Conservation (phyloP, 371 early-diverging fungal genomes). For the Amoeboaphelidium occidentale region DNA sequence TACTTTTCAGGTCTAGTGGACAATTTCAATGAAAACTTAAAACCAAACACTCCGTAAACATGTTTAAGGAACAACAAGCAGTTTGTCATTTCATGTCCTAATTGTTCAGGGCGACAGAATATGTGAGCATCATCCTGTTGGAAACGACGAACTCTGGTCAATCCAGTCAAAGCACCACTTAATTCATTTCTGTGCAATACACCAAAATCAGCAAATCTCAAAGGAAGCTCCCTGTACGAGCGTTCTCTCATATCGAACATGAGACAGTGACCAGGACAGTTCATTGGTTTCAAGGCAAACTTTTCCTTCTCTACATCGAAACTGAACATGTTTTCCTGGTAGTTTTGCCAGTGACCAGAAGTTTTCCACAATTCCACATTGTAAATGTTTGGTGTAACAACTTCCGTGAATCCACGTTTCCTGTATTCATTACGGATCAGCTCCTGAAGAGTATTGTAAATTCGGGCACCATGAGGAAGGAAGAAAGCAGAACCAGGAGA, state of each 20-base stretch:
- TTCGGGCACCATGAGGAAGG: constrained; percentile 85
- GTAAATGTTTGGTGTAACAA: constrained; percentile 93
- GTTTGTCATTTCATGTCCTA: constrained; percentile 45
- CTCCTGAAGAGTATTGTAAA: constrained; percentile 81
- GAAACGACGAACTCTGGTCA: constrained; percentile 97
- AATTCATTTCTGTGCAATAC: constrained; percentile 97
- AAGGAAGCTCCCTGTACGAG: constrained; percentile 86
- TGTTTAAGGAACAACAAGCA: constrained; percentile 65
- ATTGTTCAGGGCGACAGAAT: constrained; percentile 75
- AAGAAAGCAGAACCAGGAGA: constrained; percentile 94
- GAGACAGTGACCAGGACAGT: constrained; percentile 98
- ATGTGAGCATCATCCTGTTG: constrained; percentile 99
- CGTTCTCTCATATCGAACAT: constrained; percentile 83
- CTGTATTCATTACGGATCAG: constrained; percentile 70
- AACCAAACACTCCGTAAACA: constrained; percentile 72
- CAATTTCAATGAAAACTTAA: constrained; percentile 52
- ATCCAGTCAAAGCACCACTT: constrained; percentile 86
- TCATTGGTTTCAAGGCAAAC: constrained; percentile 98
- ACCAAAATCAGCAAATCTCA: constrained; percentile 98
- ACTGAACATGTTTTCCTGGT: constrained; percentile 96
- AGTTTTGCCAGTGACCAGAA: constrained; percentile 97
- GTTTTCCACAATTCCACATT: constrained; percentile 91
- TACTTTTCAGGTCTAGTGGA: constrained; percentile 95
- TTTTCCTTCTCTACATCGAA: constrained; percentile 66
- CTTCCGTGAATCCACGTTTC: constrained; percentile 74